These are phyloP conservation scores for Filosporella fistucella DNA, from an alignment of 495 filamentous ascomycete species.

Conservation along the genomic window DNA sequence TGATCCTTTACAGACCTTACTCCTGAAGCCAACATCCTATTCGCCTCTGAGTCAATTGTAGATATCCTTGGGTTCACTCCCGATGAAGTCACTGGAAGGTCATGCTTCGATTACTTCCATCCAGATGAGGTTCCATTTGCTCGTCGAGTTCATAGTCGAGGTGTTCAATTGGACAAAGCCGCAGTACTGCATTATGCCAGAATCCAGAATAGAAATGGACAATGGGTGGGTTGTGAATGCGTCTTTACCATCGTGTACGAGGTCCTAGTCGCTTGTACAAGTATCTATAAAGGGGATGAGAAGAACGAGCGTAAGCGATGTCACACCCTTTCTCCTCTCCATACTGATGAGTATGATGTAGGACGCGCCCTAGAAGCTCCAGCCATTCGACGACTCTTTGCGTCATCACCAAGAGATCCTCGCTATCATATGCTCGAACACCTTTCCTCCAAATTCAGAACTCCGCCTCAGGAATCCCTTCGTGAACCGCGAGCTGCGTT, in stretches of 20 bases:
- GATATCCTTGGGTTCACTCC: conserved; percentile 81
- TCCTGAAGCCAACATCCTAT: conserved; percentile 74
- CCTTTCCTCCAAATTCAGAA: conserved; percentile 75
- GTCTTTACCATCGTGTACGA: conserved; percentile 87
- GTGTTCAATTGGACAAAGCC: conserved; percentile 77
- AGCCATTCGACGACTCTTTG: conserved; percentile 71
- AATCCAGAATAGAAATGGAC: conserved; percentile 62
- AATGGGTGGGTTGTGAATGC: conserved; percentile 81
- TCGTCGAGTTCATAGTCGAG: conserved; percentile 64
- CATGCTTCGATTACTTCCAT: conserved; percentile 85
- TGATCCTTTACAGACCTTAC: conserved; percentile 54
- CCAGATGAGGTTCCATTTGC: conserved; percentile 77
- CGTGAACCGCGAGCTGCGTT: conserved; percentile 81
- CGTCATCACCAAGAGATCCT: conserved; percentile 76
- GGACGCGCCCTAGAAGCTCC: conserved; percentile 78
- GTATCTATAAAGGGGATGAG: conserved; percentile 65
- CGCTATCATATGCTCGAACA: conserved; percentile 89
- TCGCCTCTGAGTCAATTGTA: conserved; percentile 75
- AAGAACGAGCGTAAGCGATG: conserved; percentile 66
- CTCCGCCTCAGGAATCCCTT: conserved; percentile 49
- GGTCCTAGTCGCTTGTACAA: conserved; percentile 81
- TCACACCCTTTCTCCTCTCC: background rate
- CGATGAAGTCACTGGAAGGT: conserved; percentile 68
- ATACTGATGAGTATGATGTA: conserved; percentile 31
- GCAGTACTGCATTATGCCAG: conserved; percentile 78